Percentiles rank a stretch among this genome's conserved stretches.
These are phyloP conservation scores for Microglena sp. DNA, from an alignment of 139 green algal genomes.

Conservation along the genomic window DNA sequence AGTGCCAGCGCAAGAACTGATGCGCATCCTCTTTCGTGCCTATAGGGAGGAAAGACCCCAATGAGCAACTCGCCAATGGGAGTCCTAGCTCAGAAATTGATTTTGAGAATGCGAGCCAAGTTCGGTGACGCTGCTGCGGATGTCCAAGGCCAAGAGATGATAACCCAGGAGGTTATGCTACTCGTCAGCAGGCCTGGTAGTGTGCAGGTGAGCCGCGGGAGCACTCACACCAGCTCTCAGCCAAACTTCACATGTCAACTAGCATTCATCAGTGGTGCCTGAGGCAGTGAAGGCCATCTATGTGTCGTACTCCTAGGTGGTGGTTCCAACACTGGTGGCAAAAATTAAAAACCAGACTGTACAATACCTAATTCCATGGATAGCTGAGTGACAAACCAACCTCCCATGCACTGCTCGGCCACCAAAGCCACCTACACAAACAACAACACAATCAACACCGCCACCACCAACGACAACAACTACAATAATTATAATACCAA, in stretches of 20 bases:
- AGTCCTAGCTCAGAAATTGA: constrained; percentile 9
- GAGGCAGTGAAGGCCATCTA: not conserved
- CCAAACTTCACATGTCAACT: not conserved
- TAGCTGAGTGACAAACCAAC: too few species aligned
- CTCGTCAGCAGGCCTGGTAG: constrained; percentile 19
- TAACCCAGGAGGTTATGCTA: constrained; percentile 24
- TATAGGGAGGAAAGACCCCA: too few species aligned
- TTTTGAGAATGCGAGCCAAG: constrained; percentile 5
- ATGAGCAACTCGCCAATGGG: too few species aligned
- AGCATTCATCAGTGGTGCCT: not conserved
- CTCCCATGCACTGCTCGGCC: too few species aligned
- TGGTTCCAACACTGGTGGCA: too few species aligned
- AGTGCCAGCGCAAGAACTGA: too few species aligned
- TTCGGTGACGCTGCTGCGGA: constrained; percentile 9
- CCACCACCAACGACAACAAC: too few species aligned
- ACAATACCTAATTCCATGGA: not conserved
- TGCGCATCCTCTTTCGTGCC: too few species aligned
- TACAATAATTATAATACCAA: too few species aligned
- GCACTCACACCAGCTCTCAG: not conserved
- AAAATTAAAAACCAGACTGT: not conserved
- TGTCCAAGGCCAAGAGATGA: constrained; percentile 26
- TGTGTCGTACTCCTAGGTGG: not conserved
- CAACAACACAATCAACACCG: too few species aligned
- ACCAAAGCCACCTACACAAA: too few species aligned
- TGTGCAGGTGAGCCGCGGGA: constrained; percentile 13